Conservation (phyloP, 306 rosid genomes). For the Vachellia collinsii region DNA sequence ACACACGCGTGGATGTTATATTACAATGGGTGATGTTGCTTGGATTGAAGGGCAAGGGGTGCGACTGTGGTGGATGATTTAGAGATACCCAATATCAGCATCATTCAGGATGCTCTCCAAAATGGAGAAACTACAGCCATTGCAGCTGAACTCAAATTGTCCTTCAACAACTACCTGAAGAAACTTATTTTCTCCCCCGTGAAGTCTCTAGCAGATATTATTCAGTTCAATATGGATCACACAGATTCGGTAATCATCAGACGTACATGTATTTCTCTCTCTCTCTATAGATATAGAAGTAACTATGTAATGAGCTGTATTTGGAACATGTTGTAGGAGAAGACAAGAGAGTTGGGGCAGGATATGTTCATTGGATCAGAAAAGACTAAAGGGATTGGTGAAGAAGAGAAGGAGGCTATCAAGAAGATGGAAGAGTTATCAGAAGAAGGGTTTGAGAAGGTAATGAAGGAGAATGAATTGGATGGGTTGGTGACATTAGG, state of each 20-base stretch:
- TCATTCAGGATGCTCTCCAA: slow-evolving; percentile 31
- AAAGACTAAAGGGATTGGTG: slow-evolving; percentile 53
- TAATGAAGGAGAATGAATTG: slow-evolving; percentile 48
- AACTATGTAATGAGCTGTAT: background rate
- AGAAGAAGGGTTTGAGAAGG: slow-evolving; percentile 52
- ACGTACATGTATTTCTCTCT: background rate
- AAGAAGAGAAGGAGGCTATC: background rate
- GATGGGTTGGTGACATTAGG: slow-evolving; percentile 57
- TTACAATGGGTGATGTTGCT: background rate
- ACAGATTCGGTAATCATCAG: slow-evolving; percentile 44
- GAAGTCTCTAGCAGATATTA: slow-evolving; percentile 56
- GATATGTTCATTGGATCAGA: slow-evolving; percentile 51
- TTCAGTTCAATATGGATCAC: slow-evolving; percentile 55
- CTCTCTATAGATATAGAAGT: too few relatives aligned
- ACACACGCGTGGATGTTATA: background rate
- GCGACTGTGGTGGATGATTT: slow-evolving; percentile 67
- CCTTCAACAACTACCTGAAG: slow-evolving; percentile 49
- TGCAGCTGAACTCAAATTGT: slow-evolving; percentile 54
- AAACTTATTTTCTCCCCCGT: slow-evolving; percentile 58
- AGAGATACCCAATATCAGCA: slow-evolving; percentile 51
- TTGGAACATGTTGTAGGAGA: slow-evolving; percentile 42
- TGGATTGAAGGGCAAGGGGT: slow-evolving; percentile 52
- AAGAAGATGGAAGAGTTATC: slow-evolving; percentile 23
- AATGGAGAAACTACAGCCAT: slow-evolving; percentile 47
- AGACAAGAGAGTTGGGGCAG: slow-evolving; percentile 56